Conservation (phyloP, 2,329 filamentous ascomycete species). For the Macroventuria anomochaeta region DNA sequence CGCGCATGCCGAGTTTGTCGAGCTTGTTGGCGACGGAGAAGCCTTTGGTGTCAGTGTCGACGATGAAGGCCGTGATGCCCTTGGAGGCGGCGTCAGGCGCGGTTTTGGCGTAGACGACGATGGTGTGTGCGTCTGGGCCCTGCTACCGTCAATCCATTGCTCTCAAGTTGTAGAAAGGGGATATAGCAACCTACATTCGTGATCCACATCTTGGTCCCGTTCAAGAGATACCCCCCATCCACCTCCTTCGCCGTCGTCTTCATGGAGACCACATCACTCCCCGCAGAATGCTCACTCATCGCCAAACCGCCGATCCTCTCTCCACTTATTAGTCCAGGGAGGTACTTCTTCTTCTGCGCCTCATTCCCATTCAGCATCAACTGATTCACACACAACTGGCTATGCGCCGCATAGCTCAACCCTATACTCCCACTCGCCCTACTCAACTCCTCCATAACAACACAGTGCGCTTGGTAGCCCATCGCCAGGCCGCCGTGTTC, state of each 20-base stretch:
- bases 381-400: slow-evolving; percentile 96
- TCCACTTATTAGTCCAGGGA: slow-evolving; percentile 82
- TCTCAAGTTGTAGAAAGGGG: not conserved
- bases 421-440: slow-evolving; percentile 83
- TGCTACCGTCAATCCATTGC: slow-evolving; percentile 17
- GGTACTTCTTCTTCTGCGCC: slow-evolving; percentile 79
- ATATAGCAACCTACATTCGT: slow-evolving; percentile 72
- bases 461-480: slow-evolving; percentile 95
- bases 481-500: slow-evolving; percentile 87
- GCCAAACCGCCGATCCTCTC: slow-evolving; percentile 84
- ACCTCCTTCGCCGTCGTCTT: slow-evolving; percentile 80
- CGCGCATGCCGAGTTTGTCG: slow-evolving; percentile 98
- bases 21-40: slow-evolving; percentile 90
- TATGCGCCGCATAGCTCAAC: slow-evolving; percentile 93
- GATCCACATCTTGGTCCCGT: slow-evolving; percentile 99
- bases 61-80: slow-evolving; percentile 94
- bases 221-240: slow-evolving; percentile 83
- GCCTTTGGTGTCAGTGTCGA: slow-evolving; percentile 72
- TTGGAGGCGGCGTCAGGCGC: slow-evolving; percentile 79
- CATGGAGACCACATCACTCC: slow-evolving; percentile 96
- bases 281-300: slow-evolving; percentile 92
- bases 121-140: slow-evolving; percentile 86
- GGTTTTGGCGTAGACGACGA: slow-evolving; percentile 98
- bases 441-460: slow-evolving; percentile 94
- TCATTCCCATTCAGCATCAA: slow-evolving; percentile 83